Percentiles rank a stretch among this genome's conserved stretches.
Evolutionary conservation across 495 filamentous ascomycete species (phyloP).

Genomic region (Aspergillus kassunensis): DNA sequence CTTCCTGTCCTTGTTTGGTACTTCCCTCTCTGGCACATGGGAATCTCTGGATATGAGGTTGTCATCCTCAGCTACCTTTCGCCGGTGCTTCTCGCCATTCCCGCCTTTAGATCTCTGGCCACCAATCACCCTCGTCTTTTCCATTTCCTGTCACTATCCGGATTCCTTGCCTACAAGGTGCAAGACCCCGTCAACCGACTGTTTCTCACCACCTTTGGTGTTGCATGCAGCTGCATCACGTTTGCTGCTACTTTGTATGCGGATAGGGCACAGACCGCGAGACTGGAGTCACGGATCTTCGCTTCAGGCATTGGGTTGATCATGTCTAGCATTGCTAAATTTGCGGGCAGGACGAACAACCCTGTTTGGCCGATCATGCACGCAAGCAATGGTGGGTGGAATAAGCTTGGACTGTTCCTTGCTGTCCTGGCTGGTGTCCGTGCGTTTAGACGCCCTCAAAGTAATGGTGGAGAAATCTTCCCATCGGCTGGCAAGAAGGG

Average conservation of each 20-base stretch:
- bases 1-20: conserved; percentile 91
- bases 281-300: conserved; percentile 75
- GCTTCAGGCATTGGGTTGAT: conserved; percentile 81
- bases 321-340: conserved; percentile 84
- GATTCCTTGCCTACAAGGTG: conserved; percentile 76
- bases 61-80: conserved; percentile 80
- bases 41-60: conserved; percentile 93
- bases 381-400: conserved; percentile 84
- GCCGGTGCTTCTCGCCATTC: conserved; percentile 74
- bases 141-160: conserved; percentile 73
- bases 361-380: conserved; percentile 96
- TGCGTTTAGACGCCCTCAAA: conserved; percentile 57
- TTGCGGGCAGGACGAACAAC: conserved; percentile 94
- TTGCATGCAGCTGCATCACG: conserved; percentile 71
- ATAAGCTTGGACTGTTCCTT: conserved; percentile 74
- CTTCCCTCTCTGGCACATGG: conserved; percentile 99
- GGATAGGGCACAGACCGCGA: conserved; percentile 66
- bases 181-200: conserved; percentile 71
- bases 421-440: conserved; percentile 70
- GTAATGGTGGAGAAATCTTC: conserved; percentile 50
- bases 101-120: conserved; percentile 61
- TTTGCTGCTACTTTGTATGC: conserved; percentile 79
- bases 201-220: conserved; percentile 73
- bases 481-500: conserved; percentile 52
- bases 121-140: conserved; percentile 62